Evolutionary conservation across 2,329 filamentous ascomycete genomes (phyloP), one percentile per base, ranked within the genome.

Genomic region (Coleophoma crateriformis): DNA sequence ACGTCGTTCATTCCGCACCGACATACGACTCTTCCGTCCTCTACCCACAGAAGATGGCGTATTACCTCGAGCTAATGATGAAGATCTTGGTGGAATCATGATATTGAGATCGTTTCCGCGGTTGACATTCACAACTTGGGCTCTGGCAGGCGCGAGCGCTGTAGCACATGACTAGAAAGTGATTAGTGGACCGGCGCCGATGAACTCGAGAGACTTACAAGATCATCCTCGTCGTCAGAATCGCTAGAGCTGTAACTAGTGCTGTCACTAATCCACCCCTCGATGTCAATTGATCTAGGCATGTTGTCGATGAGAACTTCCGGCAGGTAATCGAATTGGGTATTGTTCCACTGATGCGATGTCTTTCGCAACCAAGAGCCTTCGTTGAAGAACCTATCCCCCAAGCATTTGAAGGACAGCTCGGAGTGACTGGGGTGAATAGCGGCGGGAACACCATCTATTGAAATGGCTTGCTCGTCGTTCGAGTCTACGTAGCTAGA

Each of bases 401-500:
- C 56, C 11, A 48, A 39, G n/a, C 61, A 63, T 50, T 62, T 50
- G 37, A 63, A 61, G 2, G 61, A 64, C 8, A 63, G 35, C 1
- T 47, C 54, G 1, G 61, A 64, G 38, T 48, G 50, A 15, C 53
- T 45, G n/a, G 27, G 27, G 27, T 27, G 27, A 27, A 27, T 27
- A 27, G 8, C 6, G 27, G 27, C 8, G 27, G 27, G 6, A 27
- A 10, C 8, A 27, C 7, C 27, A 27, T 27, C 27, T 27, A 10
- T 7, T 7, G 27, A 27, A 27, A 4, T 27, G 6, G 5, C 35
- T 32, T 44, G 33, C 11, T 22, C 41, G 17, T 46, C 17, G 13
- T 32, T 32, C 13, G 13, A 44, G 27, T 44, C 20, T 10, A 33
- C 3, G 10, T n/a, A 44, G 27, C n/a, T 27, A 27, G 19, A n/a